Conservation (phyloP, 2,329 filamentous ascomycete species). For the Xylaria sp. region DNA sequence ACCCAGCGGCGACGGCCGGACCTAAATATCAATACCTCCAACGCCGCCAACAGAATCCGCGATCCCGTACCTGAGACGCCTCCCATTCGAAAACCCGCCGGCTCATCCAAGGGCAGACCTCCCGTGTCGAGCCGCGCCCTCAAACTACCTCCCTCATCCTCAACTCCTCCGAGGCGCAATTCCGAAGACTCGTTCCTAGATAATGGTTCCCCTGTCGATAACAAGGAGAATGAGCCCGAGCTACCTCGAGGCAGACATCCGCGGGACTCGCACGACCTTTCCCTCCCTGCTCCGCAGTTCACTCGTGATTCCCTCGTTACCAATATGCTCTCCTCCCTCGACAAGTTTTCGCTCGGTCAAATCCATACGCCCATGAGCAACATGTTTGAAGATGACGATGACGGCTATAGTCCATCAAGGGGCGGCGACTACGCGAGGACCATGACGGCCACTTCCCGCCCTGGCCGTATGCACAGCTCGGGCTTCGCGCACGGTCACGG, state of each 20-base stretch:
- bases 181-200: slow-evolving; percentile 38
- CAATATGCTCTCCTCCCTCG: slow-evolving; percentile 92
- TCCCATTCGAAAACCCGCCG: slow-evolving; percentile 32
- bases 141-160: slow-evolving; percentile 29
- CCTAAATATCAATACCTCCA: slow-evolving; percentile 41
- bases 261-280: slow-evolving; percentile 80
- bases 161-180: slow-evolving; percentile 28
- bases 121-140: slow-evolving; percentile 40
- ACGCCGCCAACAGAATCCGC: slow-evolving; percentile 21
- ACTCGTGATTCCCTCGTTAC: slow-evolving; percentile 90
- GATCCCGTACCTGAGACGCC: slow-evolving; percentile 36
- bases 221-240: slow-evolving; percentile 36
- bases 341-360: slow-evolving; percentile 70
- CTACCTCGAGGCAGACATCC: slow-evolving; percentile 41
- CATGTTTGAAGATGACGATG: slow-evolving; percentile 43
- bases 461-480: slow-evolving; percentile 29
- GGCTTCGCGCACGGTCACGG: slow-evolving; percentile 41
- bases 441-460: slow-evolving; percentile 33
- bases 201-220: slow-evolving; percentile 32
- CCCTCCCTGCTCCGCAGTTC: slow-evolving; percentile 73
- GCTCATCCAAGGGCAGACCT: slow-evolving; percentile 37
- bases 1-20: slow-evolving; percentile 40
- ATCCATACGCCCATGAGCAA: slow-evolving; percentile 37
- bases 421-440: slow-evolving; percentile 33
- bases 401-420: slow-evolving; percentile 32